phyloP scores from a whole-genome alignment of 257 asterid genomes.

The Datura wrightii region DNA sequence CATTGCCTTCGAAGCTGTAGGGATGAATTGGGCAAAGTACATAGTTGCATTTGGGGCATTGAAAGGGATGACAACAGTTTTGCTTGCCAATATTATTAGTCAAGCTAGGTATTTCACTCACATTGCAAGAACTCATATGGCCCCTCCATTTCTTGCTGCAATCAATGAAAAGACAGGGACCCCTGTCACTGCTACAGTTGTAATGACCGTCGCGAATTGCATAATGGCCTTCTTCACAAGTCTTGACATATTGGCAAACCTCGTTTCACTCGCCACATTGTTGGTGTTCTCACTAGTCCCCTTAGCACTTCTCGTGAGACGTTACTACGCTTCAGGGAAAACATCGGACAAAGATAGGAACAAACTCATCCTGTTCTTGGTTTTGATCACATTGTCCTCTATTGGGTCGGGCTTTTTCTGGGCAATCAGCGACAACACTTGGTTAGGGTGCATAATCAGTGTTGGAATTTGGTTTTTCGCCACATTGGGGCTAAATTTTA shows the following conservation, averaged over 20 bases:
- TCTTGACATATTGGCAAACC: conserved; percentile 42
- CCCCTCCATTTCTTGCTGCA: conserved; percentile 46
- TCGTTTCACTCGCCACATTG: conserved; percentile 45
- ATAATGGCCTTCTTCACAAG: conserved; percentile 45
- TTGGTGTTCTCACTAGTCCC: conserved; percentile 44
- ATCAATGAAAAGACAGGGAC: conserved; percentile 45
- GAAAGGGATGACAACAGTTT: conserved; percentile 51
- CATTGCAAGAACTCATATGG: conserved; percentile 49
- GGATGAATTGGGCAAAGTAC: conserved; percentile 49
- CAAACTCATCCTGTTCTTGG: conserved; percentile 40
- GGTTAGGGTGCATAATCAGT: conserved; percentile 41
- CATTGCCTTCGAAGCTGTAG: conserved; percentile 44
- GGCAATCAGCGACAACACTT: conserved; percentile 39
- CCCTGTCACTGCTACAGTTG: conserved; percentile 44
- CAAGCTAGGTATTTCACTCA: conserved; percentile 49
- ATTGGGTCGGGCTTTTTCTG: conserved; percentile 42
- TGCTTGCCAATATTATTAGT: conserved; percentile 41
- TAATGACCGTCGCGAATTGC: conserved; percentile 38
- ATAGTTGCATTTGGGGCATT: conserved; percentile 51
- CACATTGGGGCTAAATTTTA: conserved; percentile 39
- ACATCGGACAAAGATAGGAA: conserved; percentile 31
- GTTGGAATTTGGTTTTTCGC: conserved; percentile 40
- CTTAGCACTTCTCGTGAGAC: conserved; percentile 43
- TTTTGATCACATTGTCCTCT: conserved; percentile 39
- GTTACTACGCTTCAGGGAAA: conserved; percentile 44